Conservation (phyloP, 495 filamentous ascomycete species). For the Podospora didyma region DNA sequence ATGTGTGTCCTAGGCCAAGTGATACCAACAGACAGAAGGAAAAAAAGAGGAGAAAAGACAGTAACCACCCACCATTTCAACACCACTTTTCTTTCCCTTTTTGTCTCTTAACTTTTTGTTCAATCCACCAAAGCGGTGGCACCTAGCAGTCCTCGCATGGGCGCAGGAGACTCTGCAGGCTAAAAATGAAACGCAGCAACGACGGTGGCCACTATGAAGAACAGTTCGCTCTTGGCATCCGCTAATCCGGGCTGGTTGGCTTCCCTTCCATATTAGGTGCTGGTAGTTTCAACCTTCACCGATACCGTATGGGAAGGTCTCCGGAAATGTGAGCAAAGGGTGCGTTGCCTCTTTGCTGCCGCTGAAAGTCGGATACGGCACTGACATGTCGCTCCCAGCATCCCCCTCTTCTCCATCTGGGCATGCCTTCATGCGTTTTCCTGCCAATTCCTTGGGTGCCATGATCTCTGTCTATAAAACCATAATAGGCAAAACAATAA, state of each 20-base stretch:
- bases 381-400: background rate
- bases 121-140: too few species aligned
- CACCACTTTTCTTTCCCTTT: background rate
- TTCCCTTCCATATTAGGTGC: too few species aligned
- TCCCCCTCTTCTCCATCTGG: background rate
- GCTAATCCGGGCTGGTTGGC: too few species aligned
- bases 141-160: too few species aligned
- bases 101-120: background rate
- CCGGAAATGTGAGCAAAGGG: background rate
- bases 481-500: conserved; percentile 3
- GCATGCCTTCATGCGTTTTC: background rate
- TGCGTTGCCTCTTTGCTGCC: background rate
- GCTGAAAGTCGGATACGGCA: background rate
- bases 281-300: too few species aligned
- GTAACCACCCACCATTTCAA: background rate
- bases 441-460: background rate
- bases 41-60: conserved; percentile 1
- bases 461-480: conserved; percentile 6
- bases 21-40: conserved; percentile 7
- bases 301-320: background rate
- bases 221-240: too few species aligned
- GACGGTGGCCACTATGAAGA: too few species aligned
- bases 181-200: too few species aligned
- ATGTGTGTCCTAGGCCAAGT: conserved; percentile 1
- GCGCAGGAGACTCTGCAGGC: too few species aligned